phyloP scores from a whole-genome alignment of 345 rosid genomes.

The Viola odorata region DNA sequence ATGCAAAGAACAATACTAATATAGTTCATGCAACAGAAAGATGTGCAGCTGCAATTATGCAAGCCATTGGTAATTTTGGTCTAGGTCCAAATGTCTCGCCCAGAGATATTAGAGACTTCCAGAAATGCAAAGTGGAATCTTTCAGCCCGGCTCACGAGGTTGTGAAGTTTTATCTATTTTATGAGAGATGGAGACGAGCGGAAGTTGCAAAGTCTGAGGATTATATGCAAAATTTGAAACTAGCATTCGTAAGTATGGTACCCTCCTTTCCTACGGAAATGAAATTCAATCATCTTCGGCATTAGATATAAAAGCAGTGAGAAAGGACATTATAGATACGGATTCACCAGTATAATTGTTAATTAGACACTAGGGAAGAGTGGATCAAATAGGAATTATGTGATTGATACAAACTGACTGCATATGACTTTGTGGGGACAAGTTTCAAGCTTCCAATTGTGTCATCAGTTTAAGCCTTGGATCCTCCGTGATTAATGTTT shows the following conservation, averaged over 20 bases:
- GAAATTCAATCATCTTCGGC: not conserved
- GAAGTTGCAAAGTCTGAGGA: constrained; percentile 65
- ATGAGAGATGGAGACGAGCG: constrained; percentile 90
- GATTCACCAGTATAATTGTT: too few species aligned
- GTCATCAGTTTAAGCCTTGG: too few species aligned
- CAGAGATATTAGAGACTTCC: constrained; percentile 61
- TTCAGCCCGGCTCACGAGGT: constrained; percentile 48
- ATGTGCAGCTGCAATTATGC: constrained; percentile 87
- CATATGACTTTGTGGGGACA: too few species aligned
- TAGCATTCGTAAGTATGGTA: constrained; percentile 7
- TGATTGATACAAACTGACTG: too few species aligned
- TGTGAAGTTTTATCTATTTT: constrained; percentile 67
- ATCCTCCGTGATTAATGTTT: too few species aligned
- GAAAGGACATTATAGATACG: not conserved
- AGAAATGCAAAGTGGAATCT: constrained; percentile 26
- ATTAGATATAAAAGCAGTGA: not conserved
- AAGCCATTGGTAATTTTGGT: constrained; percentile 85
- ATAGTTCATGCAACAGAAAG: constrained; percentile 78
- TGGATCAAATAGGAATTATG: too few species aligned
- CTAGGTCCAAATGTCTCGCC: constrained; percentile 87
- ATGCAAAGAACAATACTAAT: constrained; percentile 76
- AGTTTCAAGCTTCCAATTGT: too few species aligned
- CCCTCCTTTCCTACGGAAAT: not conserved
- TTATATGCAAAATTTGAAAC: not conserved
- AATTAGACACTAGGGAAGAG: too few species aligned